Conservation (phyloP, 352 stramenopile genomes). For the Pythium rishiriense region DNA sequence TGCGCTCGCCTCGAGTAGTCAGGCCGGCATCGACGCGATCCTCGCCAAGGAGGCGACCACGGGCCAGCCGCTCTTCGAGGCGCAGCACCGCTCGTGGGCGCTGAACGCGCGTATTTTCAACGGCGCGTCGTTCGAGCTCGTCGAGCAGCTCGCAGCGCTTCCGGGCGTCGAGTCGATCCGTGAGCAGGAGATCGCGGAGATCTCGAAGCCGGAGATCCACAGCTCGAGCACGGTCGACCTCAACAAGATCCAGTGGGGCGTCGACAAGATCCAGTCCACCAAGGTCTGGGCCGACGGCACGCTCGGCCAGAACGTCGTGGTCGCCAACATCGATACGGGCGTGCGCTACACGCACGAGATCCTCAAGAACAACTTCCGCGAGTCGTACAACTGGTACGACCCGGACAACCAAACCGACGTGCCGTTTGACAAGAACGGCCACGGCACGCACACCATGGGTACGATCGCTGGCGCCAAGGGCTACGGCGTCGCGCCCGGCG, state of each 20-base stretch:
- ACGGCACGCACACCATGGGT: constrained; percentile 39
- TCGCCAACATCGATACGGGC: constrained; percentile 36
- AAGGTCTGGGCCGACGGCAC: constrained; percentile 31
- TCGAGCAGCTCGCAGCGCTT: constrained; percentile 26
- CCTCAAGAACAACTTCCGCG: constrained; percentile 19
- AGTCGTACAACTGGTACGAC: constrained; percentile 31
- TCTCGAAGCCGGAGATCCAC: too few species aligned
- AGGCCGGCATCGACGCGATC: constrained; percentile 3
- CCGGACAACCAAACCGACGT: constrained; percentile 22
- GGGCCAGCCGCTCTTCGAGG: constrained; percentile 3
- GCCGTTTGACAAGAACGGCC: constrained; percentile 30
- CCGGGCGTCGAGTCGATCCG: constrained; percentile 20
- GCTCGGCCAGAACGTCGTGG: constrained; percentile 22
- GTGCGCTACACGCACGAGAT: constrained; percentile 32
- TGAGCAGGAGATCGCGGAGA: constrained; percentile 15
- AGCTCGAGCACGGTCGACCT: constrained; percentile 4
- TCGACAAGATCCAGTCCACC: constrained; percentile 14
- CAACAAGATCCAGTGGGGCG: constrained; percentile 29
- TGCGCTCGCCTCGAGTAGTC: background rate
- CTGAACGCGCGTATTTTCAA: constrained; percentile 22
- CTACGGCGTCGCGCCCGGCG: constrained; percentile 27
- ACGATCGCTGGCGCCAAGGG: constrained; percentile 32
- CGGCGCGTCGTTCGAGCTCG: constrained; percentile 17
- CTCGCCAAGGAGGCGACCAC: background rate
- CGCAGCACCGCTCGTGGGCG: constrained; percentile 21